A percentile compares a stretch with the other conserved stretches of the same genome.
Conservation (phyloP, 2,329 filamentous ascomycete genomes). For the Alternaria infectoria region DNA sequence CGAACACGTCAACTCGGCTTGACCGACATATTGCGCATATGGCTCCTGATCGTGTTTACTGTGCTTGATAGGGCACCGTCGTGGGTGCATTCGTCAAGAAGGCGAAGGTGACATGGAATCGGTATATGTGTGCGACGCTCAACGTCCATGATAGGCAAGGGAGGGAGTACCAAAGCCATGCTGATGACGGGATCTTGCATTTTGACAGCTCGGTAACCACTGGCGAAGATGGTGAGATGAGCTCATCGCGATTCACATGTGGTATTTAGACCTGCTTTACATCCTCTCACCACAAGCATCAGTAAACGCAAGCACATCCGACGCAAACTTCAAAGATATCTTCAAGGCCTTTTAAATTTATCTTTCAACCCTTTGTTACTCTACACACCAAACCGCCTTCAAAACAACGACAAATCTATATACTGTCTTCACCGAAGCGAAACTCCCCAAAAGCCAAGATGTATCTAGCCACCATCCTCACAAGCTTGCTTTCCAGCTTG, state of each 20-base stretch:
- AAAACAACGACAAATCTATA: no score
- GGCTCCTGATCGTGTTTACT: background rate
- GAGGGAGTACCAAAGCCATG: conserved; percentile 16
- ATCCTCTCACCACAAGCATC: background rate
- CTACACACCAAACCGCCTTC: background rate
- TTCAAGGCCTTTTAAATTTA: background rate
- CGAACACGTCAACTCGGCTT: conserved; percentile 15
- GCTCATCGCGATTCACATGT: conserved; percentile 2
- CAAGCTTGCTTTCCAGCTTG: background rate
- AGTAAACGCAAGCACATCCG: background rate
- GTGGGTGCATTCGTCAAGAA: conserved; percentile 1
- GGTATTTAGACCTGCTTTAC: conserved; percentile 1
- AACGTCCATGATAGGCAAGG: conserved; percentile 3
- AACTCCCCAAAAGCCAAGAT: background rate
- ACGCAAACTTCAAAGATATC: background rate
- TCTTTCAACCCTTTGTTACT: background rate
- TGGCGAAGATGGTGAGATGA: background rate
- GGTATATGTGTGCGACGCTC: conserved; percentile 7
- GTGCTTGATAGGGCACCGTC: conserved; percentile 5
- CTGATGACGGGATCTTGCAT: conserved; percentile 20
- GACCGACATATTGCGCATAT: conserved; percentile 7
- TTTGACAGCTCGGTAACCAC: conserved; percentile 24
- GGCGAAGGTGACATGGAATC: conserved; percentile 4
- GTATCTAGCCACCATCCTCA: background rate
- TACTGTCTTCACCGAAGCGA: background rate